Evolutionary conservation across 495 filamentous ascomycete species (phyloP).

Genomic region (Hapsidospora chrysogenum): DNA sequence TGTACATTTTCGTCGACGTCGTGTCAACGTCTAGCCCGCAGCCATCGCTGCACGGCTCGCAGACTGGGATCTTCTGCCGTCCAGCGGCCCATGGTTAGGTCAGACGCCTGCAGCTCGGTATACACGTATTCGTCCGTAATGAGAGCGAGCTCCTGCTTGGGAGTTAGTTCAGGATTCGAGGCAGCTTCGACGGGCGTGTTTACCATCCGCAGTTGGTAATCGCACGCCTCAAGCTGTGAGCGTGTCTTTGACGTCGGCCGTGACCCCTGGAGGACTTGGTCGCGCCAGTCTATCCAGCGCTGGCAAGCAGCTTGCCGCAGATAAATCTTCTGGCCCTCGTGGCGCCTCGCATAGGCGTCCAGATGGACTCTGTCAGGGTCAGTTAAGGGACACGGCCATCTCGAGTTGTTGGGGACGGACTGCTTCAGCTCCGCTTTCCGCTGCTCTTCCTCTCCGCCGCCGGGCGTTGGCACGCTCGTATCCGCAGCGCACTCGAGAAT

Average conservation of each 20-base stretch:
- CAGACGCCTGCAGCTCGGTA: slow-evolving; percentile 44
- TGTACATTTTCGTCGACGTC: no score
- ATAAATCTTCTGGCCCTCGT: slow-evolving; percentile 76
- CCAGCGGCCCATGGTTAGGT: slow-evolving; percentile 55
- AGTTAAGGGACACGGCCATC: slow-evolving; percentile 7
- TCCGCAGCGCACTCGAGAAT: slow-evolving; percentile 47
- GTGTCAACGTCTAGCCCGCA: slow-evolving; percentile 15
- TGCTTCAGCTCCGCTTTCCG: slow-evolving; percentile 59
- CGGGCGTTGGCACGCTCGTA: slow-evolving; percentile 42
- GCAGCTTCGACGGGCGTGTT: no score
- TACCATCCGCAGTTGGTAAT: slow-evolving; percentile 33
- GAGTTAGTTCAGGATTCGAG: no score
- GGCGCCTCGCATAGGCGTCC: slow-evolving; percentile 63
- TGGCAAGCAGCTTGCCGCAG: slow-evolving; percentile 59
- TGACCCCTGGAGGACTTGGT: slow-evolving; percentile 46
- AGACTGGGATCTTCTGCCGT: slow-evolving; percentile 52
- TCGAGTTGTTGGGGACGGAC: slow-evolving; percentile 34
- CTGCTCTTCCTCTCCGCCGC: slow-evolving; percentile 45
- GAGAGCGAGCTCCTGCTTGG: slow-evolving; percentile 43
- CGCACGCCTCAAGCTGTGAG: slow-evolving; percentile 38
- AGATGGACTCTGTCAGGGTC: slow-evolving; percentile 45
- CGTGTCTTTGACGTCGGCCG: slow-evolving; percentile 40
- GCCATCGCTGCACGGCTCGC: slow-evolving; percentile 31
- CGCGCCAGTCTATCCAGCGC: slow-evolving; percentile 64
- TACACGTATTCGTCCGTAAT: slow-evolving; percentile 54